Base-by-base conservation (phyloP, 345 rosid species). In the Clarkia xantiana region DNA sequence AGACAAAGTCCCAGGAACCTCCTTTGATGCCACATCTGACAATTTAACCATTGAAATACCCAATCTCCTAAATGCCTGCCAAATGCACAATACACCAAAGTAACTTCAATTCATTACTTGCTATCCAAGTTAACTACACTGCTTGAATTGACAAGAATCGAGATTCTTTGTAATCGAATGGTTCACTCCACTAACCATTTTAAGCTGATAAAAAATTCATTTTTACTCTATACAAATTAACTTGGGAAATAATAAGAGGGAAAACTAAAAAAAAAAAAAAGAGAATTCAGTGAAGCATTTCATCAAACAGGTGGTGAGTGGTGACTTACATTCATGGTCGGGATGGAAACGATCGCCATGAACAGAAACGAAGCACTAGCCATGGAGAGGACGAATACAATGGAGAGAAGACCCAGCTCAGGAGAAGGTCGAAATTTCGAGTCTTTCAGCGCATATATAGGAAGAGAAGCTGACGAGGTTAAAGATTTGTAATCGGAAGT, bases 1-100 rank as follows among this genome's bases (percentile, higher is more conserved):
- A 49, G 58, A 58, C 60, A 71, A 49, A 36, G 70, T 64, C 23
- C 72, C 76, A 6, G 76, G 67, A 5, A 67, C 59, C 59, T 71
- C 72, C n/a, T 47, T 61, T 45, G 67, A 56, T 40, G 54, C 69
- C 40, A 54, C 56, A 51, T 40, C 49, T 17, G 58, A 62, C 61
- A 71, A 40, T 40, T 57, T 55, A 0, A 45, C 42, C 40, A 50
- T 44, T 14, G 73, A 67, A 40, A 13, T 47, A 14, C 22, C 67
- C 54, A 71, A 36, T 52, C 54, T 64, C 48, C 55, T 53, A 39
- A 67, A 67, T 15, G 65, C 65, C 70, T 72, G 60, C 2, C 18
- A 25, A 16, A 36, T 8, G 9, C 23, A 41, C 7, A 40, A 41
- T 29, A 19, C n/a, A 10, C 16, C 29, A 23, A 23, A 23, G 29